A percentile compares a stretch with the other conserved stretches of the same genome.
phyloP scores from a whole-genome alignment of 257 asterid species.

The Solanum microdontum region DNA sequence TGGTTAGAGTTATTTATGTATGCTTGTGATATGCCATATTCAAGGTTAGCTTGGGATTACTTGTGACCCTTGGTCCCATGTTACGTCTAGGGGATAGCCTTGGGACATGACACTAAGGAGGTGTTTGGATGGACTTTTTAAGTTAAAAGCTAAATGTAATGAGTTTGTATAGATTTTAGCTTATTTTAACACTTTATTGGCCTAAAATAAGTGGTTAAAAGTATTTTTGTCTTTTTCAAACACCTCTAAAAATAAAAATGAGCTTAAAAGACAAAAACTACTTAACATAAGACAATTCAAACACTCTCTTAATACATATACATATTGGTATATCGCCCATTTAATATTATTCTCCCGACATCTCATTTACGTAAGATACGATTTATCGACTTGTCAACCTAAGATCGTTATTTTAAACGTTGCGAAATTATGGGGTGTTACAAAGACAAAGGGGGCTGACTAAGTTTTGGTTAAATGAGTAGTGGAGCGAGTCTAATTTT shows the following conservation, averaged over 20 bases:
- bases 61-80: no score
- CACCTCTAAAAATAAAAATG: not conserved
- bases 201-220: not conserved
- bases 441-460: not conserved
- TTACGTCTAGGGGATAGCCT: no score
- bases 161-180: not conserved
- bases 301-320: not conserved
- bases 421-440: not conserved
- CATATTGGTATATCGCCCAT: not conserved
- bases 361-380: no score
- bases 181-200: no score
- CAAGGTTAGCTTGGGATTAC: no score
- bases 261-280: not conserved
- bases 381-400: not conserved
- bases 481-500: not conserved
- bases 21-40: no score
- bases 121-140: not conserved
- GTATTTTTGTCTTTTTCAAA: not conserved
- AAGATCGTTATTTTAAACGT: not conserved
- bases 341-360: not conserved
- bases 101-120: not conserved
- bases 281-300: not conserved
- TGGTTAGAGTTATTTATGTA: no score
- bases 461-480: no score
- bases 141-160: not conserved